These are phyloP conservation scores for Lanmaoa pseudosensibilis DNA, from an alignment of 768 basidiomycete genomes.

Conservation along the genomic window DNA sequence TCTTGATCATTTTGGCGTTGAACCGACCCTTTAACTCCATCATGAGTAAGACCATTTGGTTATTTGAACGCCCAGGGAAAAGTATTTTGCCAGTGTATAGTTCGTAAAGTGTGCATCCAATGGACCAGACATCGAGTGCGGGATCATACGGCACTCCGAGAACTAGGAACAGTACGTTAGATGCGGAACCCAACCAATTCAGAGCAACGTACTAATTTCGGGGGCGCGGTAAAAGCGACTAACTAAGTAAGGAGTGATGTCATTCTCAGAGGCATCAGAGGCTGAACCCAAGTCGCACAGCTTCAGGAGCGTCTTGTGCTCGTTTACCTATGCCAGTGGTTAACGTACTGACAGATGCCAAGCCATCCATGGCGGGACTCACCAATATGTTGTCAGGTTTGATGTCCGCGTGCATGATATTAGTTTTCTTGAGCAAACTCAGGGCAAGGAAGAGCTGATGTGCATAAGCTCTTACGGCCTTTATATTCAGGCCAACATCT, in stretches of 20 bases:
- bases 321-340: constrained; percentile 69
- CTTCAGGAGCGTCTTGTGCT: constrained; percentile 90
- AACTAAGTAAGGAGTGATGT: constrained; percentile 97
- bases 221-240: constrained; percentile 97
- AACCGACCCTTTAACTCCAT: constrained; percentile 97
- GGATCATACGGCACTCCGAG: constrained; percentile 95
- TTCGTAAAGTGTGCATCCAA: constrained; percentile 96
- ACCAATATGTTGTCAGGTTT: constrained; percentile 98
- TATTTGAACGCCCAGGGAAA: constrained; percentile 94
- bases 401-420: constrained; percentile 97
- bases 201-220: constrained; percentile 80
- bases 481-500: constrained; percentile 93
- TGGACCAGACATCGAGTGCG: constrained; percentile 93
- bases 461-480: constrained; percentile 97
- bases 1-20: constrained; percentile 92
- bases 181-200: neutral
- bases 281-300: constrained; percentile 98
- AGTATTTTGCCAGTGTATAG: constrained; percentile 96
- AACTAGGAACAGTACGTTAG: constrained; percentile 49
- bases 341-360: constrained; percentile 17
- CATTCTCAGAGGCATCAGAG: constrained; percentile 90
- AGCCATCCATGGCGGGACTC: constrained; percentile 29
- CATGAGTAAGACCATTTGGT: constrained; percentile 96
- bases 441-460: constrained; percentile 93
- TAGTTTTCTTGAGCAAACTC: constrained; percentile 80